phyloP scores from a whole-genome alignment of 805 yeast species.

The Ogataea methanolica region DNA sequence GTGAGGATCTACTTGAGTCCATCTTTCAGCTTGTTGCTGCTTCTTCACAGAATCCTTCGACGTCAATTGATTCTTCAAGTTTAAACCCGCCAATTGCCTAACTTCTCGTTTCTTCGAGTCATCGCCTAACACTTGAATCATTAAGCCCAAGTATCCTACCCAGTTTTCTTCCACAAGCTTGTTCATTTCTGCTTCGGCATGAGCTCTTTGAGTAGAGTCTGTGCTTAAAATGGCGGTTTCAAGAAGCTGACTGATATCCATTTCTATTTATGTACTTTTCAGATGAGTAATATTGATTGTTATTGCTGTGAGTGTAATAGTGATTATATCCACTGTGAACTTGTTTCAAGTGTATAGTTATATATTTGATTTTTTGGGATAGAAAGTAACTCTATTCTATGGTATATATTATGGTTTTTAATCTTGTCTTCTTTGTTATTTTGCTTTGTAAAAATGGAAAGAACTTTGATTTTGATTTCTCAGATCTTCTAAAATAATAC shows the following conservation, averaged over 20 bases:
- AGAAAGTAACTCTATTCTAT: too few relatives aligned
- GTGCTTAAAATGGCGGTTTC: conserved; percentile 75
- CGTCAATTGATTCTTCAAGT: conserved; percentile 80
- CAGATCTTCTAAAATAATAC: too few relatives aligned
- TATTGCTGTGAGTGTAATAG: too few relatives aligned
- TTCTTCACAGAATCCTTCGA: conserved; percentile 70
- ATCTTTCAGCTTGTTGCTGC: conserved; percentile 59
- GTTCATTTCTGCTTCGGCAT: conserved; percentile 74
- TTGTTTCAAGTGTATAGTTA: too few relatives aligned
- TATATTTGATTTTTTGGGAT: too few relatives aligned
- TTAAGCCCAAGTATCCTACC: conserved; percentile 63
- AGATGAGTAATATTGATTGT: too few relatives aligned
- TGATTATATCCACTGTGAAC: not conserved
- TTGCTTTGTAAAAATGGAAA: too few relatives aligned
- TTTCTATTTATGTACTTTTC: conserved; percentile 10
- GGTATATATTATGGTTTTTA: too few relatives aligned
- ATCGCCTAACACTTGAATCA: conserved; percentile 69
- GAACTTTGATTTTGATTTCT: too few relatives aligned
- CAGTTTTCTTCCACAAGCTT: conserved; percentile 72
- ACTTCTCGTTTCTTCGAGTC: conserved; percentile 67
- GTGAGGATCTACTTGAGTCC: conserved; percentile 58
- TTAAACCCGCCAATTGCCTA: conserved; percentile 86
- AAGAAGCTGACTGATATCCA: conserved; percentile 67
- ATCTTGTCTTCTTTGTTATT: too few relatives aligned
- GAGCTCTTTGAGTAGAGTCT: conserved; percentile 60